phyloP scores from a whole-genome alignment of 1,284 basidiomycete species.

The Trichosporon ovoides region DNA sequence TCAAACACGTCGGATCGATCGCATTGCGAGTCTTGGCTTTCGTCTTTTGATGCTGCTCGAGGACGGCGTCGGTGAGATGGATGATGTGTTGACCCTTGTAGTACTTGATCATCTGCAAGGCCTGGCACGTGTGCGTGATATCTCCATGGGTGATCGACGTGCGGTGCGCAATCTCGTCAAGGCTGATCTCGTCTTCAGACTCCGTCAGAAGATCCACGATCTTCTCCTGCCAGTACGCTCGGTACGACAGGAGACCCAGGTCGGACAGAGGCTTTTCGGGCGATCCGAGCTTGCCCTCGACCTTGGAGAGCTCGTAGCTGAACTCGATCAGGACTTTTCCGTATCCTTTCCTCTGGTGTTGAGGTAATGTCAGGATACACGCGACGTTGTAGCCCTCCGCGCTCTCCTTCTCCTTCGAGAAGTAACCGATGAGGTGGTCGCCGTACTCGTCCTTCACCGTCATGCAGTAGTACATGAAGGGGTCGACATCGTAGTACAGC shows the following conservation, averaged over 20 bases:
- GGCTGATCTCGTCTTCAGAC: constrained; percentile 67
- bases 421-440: constrained; percentile 95
- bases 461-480: constrained; percentile 98
- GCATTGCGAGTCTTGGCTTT: constrained; percentile 71
- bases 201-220: constrained; percentile 86
- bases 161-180: constrained; percentile 95
- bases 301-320: constrained; percentile 95
- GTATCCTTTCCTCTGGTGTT: constrained; percentile 93
- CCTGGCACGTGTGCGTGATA: constrained; percentile 97
- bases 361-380: constrained; percentile 95
- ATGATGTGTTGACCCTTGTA: constrained; percentile 94
- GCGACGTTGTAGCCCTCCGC: constrained; percentile 98
- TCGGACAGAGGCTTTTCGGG: constrained; percentile 98
- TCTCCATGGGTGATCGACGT: constrained; percentile 94
- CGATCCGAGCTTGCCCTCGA: constrained; percentile 89
- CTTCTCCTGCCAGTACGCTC: constrained; percentile 96
- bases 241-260: constrained; percentile 85
- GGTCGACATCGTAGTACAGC: constrained; percentile 98
- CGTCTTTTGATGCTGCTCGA: constrained; percentile 84
- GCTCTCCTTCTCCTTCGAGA: constrained; percentile 98
- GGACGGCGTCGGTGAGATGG: constrained; percentile 80
- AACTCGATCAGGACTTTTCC: constrained; percentile 97
- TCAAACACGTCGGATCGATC: constrained; percentile 72
- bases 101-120: constrained; percentile 90
- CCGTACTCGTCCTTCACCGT: constrained; percentile 85